Conservation (phyloP, 345 rosid genomes). For the Brassica napus region Da-Ae NC_063450.1:49774001-49774500, state of each 20-base stretch:
- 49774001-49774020: not conserved
- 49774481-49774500: slow-evolving; percentile 99
- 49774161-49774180: slow-evolving; percentile 83
- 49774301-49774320: slow-evolving; percentile 92
- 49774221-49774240: not conserved
- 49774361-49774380: slow-evolving; percentile 36
- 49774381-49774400: slow-evolving; percentile 32
- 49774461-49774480: slow-evolving; percentile 82
- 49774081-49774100: slow-evolving; percentile 78
- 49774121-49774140: slow-evolving; percentile 87
- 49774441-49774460: slow-evolving; percentile 14
- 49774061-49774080: slow-evolving; percentile 67
- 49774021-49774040: slow-evolving; percentile 42
- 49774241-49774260: not conserved
- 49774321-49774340: slow-evolving; percentile 93
- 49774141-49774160: slow-evolving; percentile 89
- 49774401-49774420: slow-evolving; percentile 18
- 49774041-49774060: slow-evolving; percentile 51
- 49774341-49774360: slow-evolving; percentile 89
- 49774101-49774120: slow-evolving; percentile 85
- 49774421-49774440: not conserved
- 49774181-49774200: slow-evolving; percentile 17
- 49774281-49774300: slow-evolving; percentile 96
- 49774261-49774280: slow-evolving; percentile 55
- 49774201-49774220: slow-evolving; percentile 12